Base-by-base conservation (phyloP, 2,329 filamentous ascomycete genomes). In the Lasiodiplodia hormozganensis region DNA sequence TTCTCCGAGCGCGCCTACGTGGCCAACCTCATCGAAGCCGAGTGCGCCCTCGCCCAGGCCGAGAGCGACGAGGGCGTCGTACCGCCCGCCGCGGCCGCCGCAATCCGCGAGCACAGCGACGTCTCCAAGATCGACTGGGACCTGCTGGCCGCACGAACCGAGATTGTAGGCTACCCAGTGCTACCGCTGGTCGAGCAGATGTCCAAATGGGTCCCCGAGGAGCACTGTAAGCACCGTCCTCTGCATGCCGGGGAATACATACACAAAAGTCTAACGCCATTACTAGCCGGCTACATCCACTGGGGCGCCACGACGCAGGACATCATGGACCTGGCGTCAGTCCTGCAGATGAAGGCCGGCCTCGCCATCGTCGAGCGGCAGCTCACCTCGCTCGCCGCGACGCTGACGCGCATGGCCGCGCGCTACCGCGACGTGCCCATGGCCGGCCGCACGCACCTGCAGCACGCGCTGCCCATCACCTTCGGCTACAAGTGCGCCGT, bases 281-380 rank as follows among this genome's bases (percentile, higher is more conserved):
- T 11, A 25, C 7, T 49, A 65, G 62, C 62, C 34, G 62, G 81
- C 69, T 87, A 86, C 71, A 82, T 88, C 12, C 86, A 88, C 72
- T 87, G 86, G 85, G 86, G 86, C 10, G 85, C 86, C 1, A 88
- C 86, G 0, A 88, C 86, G 0, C 86, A 88, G 70, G 86, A 88
- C 71, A 87, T 88, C 69, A 87, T 87, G 85, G 86, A 88, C 70
- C 77, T 83, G 0, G 86, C 85, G 0, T 83, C 81, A 14, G 77
- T 86, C 1, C 72, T 88, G 10, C 86, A 88, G 71, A 86, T 87
- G 74, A 83, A 85, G 52, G 71, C 80, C 14, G 85, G 85, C 0
- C 75, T 88, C 16, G 74, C 76, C 0, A 80, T 88, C 18, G 80
- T 88, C 4, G 80, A 85, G 69, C 73, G 76, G 4, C 78, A 83